Base-by-base conservation (phyloP, 495 filamentous ascomycete species). In the Tuber magnatum region DNA sequence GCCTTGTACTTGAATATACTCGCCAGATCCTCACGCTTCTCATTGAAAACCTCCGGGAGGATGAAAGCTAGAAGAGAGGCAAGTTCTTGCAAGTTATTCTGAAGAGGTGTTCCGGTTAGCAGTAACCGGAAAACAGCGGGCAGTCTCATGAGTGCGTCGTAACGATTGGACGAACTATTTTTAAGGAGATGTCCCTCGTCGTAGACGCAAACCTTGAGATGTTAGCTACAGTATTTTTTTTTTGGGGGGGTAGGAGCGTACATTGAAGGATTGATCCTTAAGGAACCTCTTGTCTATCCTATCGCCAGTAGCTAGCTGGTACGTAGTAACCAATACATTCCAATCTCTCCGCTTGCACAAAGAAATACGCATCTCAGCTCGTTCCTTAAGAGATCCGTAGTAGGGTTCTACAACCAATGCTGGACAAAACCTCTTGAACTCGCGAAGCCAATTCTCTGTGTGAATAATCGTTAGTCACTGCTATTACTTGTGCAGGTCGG, bases 31-130 rank as follows among this genome's bases (percentile, higher is more conserved):
- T 94, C 92, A 69, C 89, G 87, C 68, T 90, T 87, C 69, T 91
- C 88, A 7, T 86, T 83, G 83, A 99, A 98, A 5, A 97, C 86
- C 14, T 88, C 86, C 0, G 95, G 95, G 80, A 98, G 89, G 78
- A 99, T 93, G 81, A 99, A 98, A 3, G 91, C 91, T 5, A 99
- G 88, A 28, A 99, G 86, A 3, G 94, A 92, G 2, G 92, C 90
- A 68, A 99, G 87, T 83, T 99, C 95, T 81, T 92, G 91, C 8
- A 99, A 87, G 80, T 97, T 98, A 84, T 99, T 99, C 82, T 99
- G 95, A 20, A 99, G 86, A 0, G 95, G 95, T 0, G 95, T 99
- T 8, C 95, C 95, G 3, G 94, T 98, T 39, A 99, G 86, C 18
- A 99, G 87, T 8, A 98, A 86, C 24, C 92, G 88, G 86, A 95